Evolutionary conservation across 1,284 basidiomycete genomes (phyloP).

Genomic region (Austropuccinia psidii): DNA sequence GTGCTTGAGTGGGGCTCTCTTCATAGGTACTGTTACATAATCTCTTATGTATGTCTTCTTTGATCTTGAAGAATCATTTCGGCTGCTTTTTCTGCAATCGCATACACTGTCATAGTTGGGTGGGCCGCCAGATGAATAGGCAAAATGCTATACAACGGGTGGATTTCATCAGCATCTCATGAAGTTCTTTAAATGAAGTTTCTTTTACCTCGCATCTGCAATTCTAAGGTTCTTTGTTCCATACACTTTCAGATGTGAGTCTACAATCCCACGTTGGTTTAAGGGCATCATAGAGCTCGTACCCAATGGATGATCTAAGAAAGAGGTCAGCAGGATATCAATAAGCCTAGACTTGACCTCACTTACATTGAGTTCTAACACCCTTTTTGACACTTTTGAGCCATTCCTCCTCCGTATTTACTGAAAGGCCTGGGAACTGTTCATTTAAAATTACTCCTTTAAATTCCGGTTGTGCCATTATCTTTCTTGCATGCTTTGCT

Average conservation of each 20-base stretch:
- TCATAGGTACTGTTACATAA: too few relatives aligned
- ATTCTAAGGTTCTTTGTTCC: constrained; percentile 60
- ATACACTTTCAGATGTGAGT: constrained; percentile 59
- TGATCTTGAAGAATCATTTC: constrained; percentile 6
- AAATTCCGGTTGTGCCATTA: constrained; percentile 15
- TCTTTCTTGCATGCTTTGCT: constrained; percentile 8
- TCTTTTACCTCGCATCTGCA: constrained; percentile 45
- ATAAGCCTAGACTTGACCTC: too few relatives aligned
- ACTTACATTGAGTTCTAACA: constrained; percentile 27
- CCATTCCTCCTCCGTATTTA: constrained; percentile 20
- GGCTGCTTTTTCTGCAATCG: constrained; percentile 25
- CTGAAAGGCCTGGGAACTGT: neutral
- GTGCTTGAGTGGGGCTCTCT: too few relatives aligned
- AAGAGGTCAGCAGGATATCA: neutral
- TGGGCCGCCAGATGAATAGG: constrained; percentile 32
- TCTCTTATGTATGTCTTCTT: too few relatives aligned
- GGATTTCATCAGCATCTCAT: too few relatives aligned
- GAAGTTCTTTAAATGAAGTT: too few relatives aligned
- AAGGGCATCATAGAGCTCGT: constrained; percentile 50
- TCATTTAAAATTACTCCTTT: constrained; percentile 1
- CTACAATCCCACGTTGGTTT: constrained; percentile 50
- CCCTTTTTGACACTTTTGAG: neutral
- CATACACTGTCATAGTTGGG: constrained; percentile 18
- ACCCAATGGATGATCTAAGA: constrained; percentile 45
- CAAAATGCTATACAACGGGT: constrained; percentile 13